Percentiles rank a stretch among this genome's conserved stretches.
These are phyloP conservation scores for Populus simonii DNA, from an alignment of 345 rosid species.

Conservation along the genomic window DNA sequence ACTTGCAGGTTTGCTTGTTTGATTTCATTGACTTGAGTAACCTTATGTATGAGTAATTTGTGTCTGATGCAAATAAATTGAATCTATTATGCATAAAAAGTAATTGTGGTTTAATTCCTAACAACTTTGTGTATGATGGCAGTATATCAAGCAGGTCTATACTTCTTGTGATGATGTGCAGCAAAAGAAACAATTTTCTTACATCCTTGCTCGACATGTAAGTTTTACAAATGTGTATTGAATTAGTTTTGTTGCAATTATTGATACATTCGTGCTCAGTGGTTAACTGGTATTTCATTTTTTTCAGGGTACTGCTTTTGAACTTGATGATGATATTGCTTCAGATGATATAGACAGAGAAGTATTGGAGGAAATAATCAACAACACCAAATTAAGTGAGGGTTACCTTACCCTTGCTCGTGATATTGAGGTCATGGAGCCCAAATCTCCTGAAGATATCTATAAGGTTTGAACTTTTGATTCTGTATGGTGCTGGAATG, in stretches of 20 bases:
- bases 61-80: background rate
- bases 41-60: background rate
- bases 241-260: background rate
- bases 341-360: constrained; percentile 63
- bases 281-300: constrained; percentile 11
- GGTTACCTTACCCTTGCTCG: constrained; percentile 94
- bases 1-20: constrained; percentile 60
- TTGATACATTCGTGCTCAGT: background rate
- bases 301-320: constrained; percentile 64
- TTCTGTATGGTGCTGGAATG: background rate
- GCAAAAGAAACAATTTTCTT: constrained; percentile 82
- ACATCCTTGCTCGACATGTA: constrained; percentile 88
- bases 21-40: background rate
- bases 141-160: constrained; percentile 81
- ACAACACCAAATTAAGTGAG: constrained; percentile 73
- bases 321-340: constrained; percentile 67
- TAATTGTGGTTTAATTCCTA: background rate
- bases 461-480: constrained; percentile 61
- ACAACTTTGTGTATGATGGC: constrained; percentile 18
- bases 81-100: background rate
- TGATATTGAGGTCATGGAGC: constrained; percentile 99
- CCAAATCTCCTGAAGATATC: constrained; percentile 92
- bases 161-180: constrained; percentile 61
- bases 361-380: constrained; percentile 70
- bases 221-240: constrained; percentile 25